phyloP scores from a whole-genome alignment of 2,329 filamentous ascomycete genomes.

The Fusarium luffae region DNA sequence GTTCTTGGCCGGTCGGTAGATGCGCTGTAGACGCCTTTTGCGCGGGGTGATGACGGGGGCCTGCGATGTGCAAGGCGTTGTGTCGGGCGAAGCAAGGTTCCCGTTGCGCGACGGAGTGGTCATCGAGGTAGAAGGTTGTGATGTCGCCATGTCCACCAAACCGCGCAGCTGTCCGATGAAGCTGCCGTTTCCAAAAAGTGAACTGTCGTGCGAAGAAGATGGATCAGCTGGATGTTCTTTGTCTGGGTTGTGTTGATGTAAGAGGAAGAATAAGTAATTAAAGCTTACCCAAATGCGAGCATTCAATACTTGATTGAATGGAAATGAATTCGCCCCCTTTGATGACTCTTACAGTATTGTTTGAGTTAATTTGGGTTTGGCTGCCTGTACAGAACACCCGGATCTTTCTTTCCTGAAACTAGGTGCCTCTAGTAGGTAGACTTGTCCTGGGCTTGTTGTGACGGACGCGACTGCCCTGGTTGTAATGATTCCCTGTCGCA shows the following conservation, averaged over 20 bases:
- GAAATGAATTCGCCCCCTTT: slow-evolving; percentile 3
- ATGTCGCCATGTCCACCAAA: slow-evolving; percentile 46
- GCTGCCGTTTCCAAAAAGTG: slow-evolving; percentile 44
- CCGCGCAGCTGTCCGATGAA: slow-evolving; percentile 47
- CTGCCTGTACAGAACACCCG: slow-evolving; percentile 21
- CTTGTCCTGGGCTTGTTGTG: slow-evolving; percentile 9
- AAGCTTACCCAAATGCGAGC: slow-evolving; percentile 48
- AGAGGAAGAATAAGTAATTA: neutral
- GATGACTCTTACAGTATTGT: slow-evolving; percentile 29
- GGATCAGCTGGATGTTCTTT: slow-evolving; percentile 18
- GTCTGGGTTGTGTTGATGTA: slow-evolving; percentile 9
- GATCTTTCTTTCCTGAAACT: slow-evolving; percentile 22
- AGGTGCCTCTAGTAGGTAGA: neutral
- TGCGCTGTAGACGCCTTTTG: slow-evolving; percentile 46
- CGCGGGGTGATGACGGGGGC: slow-evolving; percentile 33
- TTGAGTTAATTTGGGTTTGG: slow-evolving; percentile 23
- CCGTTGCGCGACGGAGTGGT: slow-evolving; percentile 21
- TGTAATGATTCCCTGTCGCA: slow-evolving; percentile 31
- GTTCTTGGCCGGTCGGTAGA: slow-evolving; percentile 56
- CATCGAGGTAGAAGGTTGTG: slow-evolving; percentile 19
- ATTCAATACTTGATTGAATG: slow-evolving; percentile 29
- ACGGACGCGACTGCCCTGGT: slow-evolving; percentile 41
- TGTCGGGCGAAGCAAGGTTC: slow-evolving; percentile 23
- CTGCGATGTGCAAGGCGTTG: slow-evolving; percentile 45
- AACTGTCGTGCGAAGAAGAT: slow-evolving; percentile 20